These are phyloP conservation scores for Penicillium lagena DNA, from an alignment of 495 filamentous ascomycete genomes.

Conservation along the genomic window DNA sequence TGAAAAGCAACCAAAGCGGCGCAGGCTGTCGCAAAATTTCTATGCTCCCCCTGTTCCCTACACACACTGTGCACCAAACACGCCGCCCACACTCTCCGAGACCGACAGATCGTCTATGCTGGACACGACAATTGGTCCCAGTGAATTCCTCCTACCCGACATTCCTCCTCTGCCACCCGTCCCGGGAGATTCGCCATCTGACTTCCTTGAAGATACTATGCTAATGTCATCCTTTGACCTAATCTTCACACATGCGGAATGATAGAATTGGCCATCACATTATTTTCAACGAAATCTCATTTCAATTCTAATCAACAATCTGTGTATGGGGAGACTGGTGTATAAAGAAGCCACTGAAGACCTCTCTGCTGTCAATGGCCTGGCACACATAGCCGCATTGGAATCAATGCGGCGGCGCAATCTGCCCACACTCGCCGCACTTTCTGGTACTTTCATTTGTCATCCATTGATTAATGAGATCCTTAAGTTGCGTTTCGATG, in stretches of 20 bases:
- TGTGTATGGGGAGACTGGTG: no score
- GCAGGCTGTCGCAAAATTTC: background rate
- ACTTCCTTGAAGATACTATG: constrained; percentile 2
- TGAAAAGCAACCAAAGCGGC: background rate
- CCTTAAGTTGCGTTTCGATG: constrained; percentile 80
- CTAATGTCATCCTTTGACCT: constrained; percentile 1
- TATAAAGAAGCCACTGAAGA: no score
- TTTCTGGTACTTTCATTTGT: constrained; percentile 53
- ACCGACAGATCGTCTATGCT: background rate
- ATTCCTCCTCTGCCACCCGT: background rate
- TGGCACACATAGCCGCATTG: no score
- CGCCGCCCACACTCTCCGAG: no score
- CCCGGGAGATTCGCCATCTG: background rate
- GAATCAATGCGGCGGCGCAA: constrained; percentile 1
- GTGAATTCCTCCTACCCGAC: background rate
- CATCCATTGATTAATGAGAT: constrained; percentile 68
- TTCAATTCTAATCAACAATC: no score
- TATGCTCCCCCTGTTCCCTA: no score
- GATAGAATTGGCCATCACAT: background rate
- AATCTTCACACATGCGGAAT: background rate
- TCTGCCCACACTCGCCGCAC: constrained; percentile 60
- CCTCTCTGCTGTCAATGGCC: no score
- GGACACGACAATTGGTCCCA: background rate
- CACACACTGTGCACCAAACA: no score
- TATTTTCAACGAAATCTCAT: no score